phyloP scores from a whole-genome alignment of 768 basidiomycete species.

The Nevesoporus exiguus region DNA sequence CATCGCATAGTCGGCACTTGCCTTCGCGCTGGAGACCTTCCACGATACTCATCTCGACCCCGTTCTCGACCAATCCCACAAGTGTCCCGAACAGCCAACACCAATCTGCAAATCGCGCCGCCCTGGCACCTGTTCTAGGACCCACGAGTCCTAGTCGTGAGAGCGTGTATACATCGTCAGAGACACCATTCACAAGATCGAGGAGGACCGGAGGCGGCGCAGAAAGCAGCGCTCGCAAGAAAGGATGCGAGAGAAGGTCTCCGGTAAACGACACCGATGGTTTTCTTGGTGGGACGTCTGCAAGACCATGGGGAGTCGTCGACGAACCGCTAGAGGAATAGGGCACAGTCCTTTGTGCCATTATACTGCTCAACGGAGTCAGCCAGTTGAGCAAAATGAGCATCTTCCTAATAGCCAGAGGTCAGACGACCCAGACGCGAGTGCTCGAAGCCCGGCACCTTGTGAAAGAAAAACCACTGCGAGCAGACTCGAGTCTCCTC shows the following conservation, averaged over 20 bases:
- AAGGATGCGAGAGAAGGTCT: conserved; percentile 46
- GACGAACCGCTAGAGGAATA: conserved; percentile 43
- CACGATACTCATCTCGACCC: conserved; percentile 72
- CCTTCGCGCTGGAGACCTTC: conserved; percentile 61
- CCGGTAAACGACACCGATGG: conserved; percentile 9
- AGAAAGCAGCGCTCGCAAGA: conserved; percentile 72
- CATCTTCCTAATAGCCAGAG: conserved; percentile 53
- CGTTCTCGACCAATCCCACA: conserved; percentile 80
- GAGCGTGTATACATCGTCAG: conserved; percentile 80
- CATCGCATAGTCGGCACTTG: conserved; percentile 21
- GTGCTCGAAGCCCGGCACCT: conserved; percentile 44
- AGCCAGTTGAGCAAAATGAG: conserved; percentile 86
- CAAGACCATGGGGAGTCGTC: conserved; percentile 19
- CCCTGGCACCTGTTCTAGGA: conserved; percentile 59
- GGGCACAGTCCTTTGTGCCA: conserved; percentile 65
- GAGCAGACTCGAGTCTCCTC: conserved; percentile 51
- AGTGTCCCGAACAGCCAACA: conserved; percentile 82
- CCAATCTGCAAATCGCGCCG: conserved; percentile 77
- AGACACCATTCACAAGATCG: conserved; percentile 67
- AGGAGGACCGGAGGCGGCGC: conserved; percentile 81
- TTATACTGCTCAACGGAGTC: conserved; percentile 65
- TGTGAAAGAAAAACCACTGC: conserved; percentile 67
- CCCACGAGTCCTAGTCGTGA: conserved; percentile 68
- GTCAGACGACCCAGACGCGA: conserved; percentile 1
- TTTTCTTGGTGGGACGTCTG: conserved; percentile 9